These are phyloP conservation scores for Asclepias syriaca DNA, from an alignment of 257 asterid genomes.

Conservation along the genomic window DNA sequence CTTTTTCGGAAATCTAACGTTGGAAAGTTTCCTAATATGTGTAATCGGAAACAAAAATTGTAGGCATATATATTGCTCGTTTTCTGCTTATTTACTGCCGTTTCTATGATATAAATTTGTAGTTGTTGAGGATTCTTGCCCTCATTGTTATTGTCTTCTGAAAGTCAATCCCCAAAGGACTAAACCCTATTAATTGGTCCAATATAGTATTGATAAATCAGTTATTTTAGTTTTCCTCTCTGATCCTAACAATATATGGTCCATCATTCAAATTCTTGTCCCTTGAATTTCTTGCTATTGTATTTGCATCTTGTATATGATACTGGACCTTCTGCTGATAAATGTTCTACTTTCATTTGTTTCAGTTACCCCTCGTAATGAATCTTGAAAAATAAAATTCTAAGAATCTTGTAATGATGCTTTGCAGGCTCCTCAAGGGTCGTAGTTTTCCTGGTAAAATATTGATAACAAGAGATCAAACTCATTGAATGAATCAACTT, in stretches of 20 bases:
- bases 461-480: constrained; percentile 65
- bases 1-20: neutral
- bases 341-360: neutral
- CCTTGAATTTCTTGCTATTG: neutral
- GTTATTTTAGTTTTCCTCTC: neutral
- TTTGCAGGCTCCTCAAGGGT: constrained; percentile 78
- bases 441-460: constrained; percentile 97
- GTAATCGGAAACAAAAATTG: neutral
- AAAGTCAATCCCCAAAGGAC: neutral
- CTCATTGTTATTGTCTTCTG: neutral
- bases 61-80: neutral
- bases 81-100: neutral
- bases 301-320: neutral
- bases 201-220: neutral
- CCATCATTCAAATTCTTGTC: neutral
- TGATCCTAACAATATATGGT: neutral
- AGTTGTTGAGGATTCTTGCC: neutral
- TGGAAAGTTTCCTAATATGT: neutral
- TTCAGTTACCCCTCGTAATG: neutral
- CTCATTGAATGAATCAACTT: constrained; percentile 46
- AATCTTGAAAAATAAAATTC: neutral
- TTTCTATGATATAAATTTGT: neutral
- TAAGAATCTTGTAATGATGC: constrained; percentile 8
- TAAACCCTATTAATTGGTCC: neutral
- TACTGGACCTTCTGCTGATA: neutral